Percentiles rank a stretch among this genome's conserved stretches.
These are phyloP conservation scores for Nakataea oryzae DNA, from an alignment of 2,329 filamentous ascomycete species.

Conservation along the genomic window DNA sequence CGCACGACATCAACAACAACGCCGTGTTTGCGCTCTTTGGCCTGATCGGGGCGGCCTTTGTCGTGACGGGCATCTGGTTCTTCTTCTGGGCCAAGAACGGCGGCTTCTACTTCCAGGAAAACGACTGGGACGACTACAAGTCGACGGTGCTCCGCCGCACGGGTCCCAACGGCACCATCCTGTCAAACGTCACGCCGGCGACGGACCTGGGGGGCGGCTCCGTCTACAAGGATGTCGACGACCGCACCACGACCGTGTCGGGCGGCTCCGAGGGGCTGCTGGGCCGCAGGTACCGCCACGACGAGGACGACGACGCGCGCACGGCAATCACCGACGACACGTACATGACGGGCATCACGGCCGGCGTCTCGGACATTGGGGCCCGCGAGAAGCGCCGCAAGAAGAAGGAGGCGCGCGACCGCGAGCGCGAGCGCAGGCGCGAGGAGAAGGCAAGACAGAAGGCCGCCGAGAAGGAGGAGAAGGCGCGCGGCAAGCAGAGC, in stretches of 20 bases:
- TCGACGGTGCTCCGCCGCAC: conserved; percentile 81
- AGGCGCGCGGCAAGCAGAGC: conserved; percentile 26
- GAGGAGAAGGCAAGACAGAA: conserved; percentile 22
- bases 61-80: conserved; percentile 79
- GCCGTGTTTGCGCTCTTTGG: conserved; percentile 81
- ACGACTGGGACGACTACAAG: conserved; percentile 98
- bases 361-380: conserved; percentile 42
- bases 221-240: conserved; percentile 64
- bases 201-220: conserved; percentile 83
- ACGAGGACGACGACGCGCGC: conserved; percentile 22
- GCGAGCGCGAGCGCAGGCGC: conserved; percentile 31
- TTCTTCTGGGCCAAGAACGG: conserved; percentile 98
- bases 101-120: conserved; percentile 74
- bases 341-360: conserved; percentile 43
- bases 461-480: conserved; percentile 18
- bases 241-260: conserved; percentile 23
- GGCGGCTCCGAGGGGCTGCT: conserved; percentile 28
- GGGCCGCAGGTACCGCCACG: conserved; percentile 14
- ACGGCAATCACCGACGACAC: conserved; percentile 11
- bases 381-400: conserved; percentile 42
- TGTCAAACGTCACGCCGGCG: conserved; percentile 71
- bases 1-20: conserved; percentile 49
- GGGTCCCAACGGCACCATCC: conserved; percentile 77
- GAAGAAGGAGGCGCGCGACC: conserved; percentile 43
- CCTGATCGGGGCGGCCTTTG: conserved; percentile 67